These are phyloP conservation scores for Talaromyces wortmannii DNA, from an alignment of 495 filamentous ascomycete genomes.

Conservation along the genomic window DNA sequence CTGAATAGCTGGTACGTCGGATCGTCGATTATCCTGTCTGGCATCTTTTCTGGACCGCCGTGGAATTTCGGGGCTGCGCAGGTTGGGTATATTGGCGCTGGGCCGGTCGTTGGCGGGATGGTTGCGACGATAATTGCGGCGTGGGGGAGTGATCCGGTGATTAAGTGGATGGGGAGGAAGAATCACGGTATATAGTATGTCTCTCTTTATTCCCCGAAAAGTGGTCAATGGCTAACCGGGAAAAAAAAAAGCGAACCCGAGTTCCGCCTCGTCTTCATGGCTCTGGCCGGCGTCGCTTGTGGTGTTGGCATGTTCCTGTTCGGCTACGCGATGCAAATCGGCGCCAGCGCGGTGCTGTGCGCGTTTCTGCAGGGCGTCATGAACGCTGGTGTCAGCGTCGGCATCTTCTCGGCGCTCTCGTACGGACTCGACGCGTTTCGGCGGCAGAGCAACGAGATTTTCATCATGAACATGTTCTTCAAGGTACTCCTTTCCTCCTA, in stretches of 20 bases:
- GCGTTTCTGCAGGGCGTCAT: slow-evolving; percentile 45
- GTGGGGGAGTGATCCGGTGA: slow-evolving; percentile 45
- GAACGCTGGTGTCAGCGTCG: slow-evolving; percentile 43
- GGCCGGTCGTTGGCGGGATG: slow-evolving; percentile 40
- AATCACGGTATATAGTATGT: slow-evolving; percentile 38
- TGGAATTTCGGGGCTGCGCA: slow-evolving; percentile 29
- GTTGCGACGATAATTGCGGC: slow-evolving; percentile 42
- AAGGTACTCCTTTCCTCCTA: background rate
- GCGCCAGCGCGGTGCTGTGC: slow-evolving; percentile 45
- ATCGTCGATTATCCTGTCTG: background rate
- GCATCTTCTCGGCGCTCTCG: slow-evolving; percentile 42
- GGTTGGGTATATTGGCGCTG: slow-evolving; percentile 34
- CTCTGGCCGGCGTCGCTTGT: slow-evolving; percentile 1
- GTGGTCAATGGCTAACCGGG: background rate
- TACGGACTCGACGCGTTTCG: slow-evolving; percentile 48
- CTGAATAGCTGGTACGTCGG: background rate
- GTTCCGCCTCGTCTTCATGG: slow-evolving; percentile 43
- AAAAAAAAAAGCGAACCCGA: slow-evolving; percentile 41
- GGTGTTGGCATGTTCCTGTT: background rate
- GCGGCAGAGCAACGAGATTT: slow-evolving; percentile 43
- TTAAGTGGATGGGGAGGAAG: slow-evolving; percentile 33
- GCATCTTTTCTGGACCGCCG: slow-evolving; percentile 27
- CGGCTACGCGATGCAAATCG: slow-evolving; percentile 14
- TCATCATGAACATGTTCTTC: slow-evolving; percentile 45
- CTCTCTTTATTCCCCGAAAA: background rate